A percentile compares a stretch with the other conserved stretches of the same genome.
Evolutionary conservation across 2,329 filamentous ascomycete species (phyloP).

Genomic region (Myriosclerotinia curreyana): DNA sequence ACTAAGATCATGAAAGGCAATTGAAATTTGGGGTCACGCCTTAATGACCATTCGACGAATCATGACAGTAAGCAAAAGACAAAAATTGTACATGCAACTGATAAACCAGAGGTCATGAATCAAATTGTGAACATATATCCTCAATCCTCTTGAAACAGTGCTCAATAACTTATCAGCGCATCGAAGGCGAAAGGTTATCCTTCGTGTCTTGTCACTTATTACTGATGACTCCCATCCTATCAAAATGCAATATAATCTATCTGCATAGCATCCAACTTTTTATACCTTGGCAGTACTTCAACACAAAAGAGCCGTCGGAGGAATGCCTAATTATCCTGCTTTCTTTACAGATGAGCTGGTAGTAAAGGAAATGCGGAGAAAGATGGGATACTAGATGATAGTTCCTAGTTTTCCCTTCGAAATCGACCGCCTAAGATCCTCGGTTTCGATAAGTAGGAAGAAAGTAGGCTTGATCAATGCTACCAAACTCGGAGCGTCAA

Average conservation of each 20-base stretch:
- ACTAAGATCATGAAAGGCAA: background rate
- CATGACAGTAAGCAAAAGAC: background rate
- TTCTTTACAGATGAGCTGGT: background rate
- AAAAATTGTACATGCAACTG: background rate
- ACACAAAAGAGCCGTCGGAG: background rate
- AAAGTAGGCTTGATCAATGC: background rate
- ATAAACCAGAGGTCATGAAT: background rate
- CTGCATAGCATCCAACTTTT: background rate
- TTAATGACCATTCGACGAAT: background rate
- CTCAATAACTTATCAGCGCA: slow-evolving; percentile 1
- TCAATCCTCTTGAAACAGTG: background rate
- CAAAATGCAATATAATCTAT: background rate
- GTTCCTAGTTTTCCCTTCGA: too few species aligned
- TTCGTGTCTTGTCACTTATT: background rate
- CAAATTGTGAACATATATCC: slow-evolving; percentile 2
- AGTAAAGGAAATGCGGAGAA: background rate
- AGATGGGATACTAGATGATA: too few species aligned
- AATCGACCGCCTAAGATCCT: background rate
- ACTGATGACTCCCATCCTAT: background rate
- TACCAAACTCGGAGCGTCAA: background rate
- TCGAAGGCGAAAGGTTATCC: background rate
- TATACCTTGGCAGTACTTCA: background rate
- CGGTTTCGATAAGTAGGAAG: background rate
- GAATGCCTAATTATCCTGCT: background rate
- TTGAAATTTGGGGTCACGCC: background rate